Evolutionary conservation across 495 filamentous ascomycete genomes (phyloP).

Genomic region (Aspergillus indologenus): DNA sequence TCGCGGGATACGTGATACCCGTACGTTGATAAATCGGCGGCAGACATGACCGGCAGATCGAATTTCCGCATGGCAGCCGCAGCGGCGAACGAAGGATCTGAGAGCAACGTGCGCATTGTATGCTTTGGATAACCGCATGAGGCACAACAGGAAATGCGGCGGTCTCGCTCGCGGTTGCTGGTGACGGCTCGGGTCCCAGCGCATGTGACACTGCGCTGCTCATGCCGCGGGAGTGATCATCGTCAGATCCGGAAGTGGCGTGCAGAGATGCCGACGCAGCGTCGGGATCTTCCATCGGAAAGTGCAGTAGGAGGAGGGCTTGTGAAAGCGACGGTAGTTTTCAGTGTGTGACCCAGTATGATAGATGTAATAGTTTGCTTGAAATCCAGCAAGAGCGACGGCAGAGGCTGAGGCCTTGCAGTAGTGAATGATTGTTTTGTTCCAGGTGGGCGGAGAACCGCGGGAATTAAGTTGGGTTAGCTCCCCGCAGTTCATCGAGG

Average conservation of each 20-base stretch:
- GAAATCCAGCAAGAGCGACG: neutral
- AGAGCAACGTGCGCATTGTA: conserved; percentile 76
- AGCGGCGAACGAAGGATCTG: conserved; percentile 63
- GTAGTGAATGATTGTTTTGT: neutral
- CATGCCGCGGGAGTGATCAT: neutral
- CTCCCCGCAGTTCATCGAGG: neutral
- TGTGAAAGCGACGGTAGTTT: neutral
- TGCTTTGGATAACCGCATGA: conserved; percentile 58
- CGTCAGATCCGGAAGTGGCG: conserved; percentile 7
- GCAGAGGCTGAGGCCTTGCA: neutral
- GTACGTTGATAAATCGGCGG: conserved; percentile 58
- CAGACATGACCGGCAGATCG: conserved; percentile 72
- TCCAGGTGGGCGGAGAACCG: neutral
- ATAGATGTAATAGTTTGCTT: too few species aligned
- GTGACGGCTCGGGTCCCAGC: neutral
- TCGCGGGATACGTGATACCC: conserved; percentile 72
- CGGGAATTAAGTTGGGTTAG: neutral
- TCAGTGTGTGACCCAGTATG: too few species aligned
- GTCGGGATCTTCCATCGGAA: conserved; percentile 29
- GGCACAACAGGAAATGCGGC: conserved; percentile 3
- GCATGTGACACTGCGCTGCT: neutral
- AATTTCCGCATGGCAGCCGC: conserved; percentile 79
- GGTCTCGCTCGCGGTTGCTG: neutral
- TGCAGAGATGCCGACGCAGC: conserved; percentile 16
- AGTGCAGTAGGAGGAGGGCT: neutral